Evolutionary conservation across 371 early-diverging fungal species (phyloP), one percentile per base, ranked within the genome.

Genomic region (Lichtheimia ramosa): DNA sequence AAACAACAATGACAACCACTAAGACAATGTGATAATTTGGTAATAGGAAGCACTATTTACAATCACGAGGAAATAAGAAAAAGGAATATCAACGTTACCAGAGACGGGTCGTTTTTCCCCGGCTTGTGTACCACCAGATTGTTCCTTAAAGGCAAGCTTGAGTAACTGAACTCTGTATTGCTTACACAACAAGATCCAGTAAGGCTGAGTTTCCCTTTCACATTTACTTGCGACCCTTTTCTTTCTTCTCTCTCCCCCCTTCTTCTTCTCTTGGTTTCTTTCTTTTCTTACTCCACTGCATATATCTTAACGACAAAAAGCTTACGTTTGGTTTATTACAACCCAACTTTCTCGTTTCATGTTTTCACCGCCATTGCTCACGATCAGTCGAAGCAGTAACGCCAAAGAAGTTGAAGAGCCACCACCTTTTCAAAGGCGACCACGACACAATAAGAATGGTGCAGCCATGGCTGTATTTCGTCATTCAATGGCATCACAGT

Each of bases 401-500:
- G 18, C 24, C 18, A 23, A 58, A 21, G 28, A 40, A 18, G 62
- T 50, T 18, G 64, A 66, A 13, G 58, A 58, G 18, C 58, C 61
- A 16, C 59, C 56, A 2, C 52, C 56, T 15, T 39, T 28, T 41
- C 41, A 43, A 42, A 40, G 42, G 34, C 43, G 42, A n/a, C 50
- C 25, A 23, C 51, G 60, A 3, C 34, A 40, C 49, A 53, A 16
- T 14, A 8, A 34, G 20, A n/a, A n/a, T n/a, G 5, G 15, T 23
- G 42, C 39, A 7, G 63, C 63, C 16, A 72, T 61, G 51, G 59
- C 58, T 24, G 25, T 51, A 6, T 65, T 71, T 57, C 59, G 75
- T 8, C 64, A 68, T 46, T 75, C 75, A 1, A 54, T 75, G 7
- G 68, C 69, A 20, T 75, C 75, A 4, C 74, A 74, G 51, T 67